Conservation (phyloP, 495 filamentous ascomycete species). For the Massariosphaeria phaeospora region DNA sequence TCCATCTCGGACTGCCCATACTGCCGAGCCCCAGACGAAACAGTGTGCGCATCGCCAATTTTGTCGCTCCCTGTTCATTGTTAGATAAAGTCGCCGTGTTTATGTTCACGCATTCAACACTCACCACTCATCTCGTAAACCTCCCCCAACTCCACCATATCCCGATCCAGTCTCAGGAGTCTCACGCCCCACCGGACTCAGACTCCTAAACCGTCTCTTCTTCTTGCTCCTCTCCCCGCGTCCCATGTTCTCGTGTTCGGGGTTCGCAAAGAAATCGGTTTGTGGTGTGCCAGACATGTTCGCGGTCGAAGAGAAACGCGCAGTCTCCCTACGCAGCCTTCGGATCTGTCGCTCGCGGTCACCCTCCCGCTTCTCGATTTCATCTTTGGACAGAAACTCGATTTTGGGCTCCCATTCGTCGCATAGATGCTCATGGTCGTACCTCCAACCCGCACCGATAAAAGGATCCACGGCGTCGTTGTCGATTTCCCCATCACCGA, state of each 20-base stretch:
- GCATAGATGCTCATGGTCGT: conserved; percentile 81
- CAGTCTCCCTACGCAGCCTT: conserved; percentile 82
- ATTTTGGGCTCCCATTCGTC: conserved; percentile 94
- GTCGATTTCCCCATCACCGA: conserved; percentile 74
- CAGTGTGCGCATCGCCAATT: conserved; percentile 93
- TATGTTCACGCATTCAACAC: too few species aligned
- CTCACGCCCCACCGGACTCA: conserved; percentile 69
- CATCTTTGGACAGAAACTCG: conserved; percentile 83
- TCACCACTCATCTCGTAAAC: conserved; percentile 65
- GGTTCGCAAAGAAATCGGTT: conserved; percentile 41
- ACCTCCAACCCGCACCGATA: conserved; percentile 83
- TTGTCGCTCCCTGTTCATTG: conserved; percentile 58
- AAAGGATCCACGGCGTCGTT: conserved; percentile 74
- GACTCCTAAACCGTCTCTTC: conserved; percentile 84
- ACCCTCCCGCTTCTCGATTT: conserved; percentile 95
- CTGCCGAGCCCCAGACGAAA: conserved; percentile 75
- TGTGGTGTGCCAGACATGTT: conserved; percentile 63
- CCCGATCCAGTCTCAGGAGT: conserved; percentile 68
- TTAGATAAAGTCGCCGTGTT: too few species aligned
- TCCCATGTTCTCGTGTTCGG: conserved; percentile 62
- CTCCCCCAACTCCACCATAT: conserved; percentile 60
- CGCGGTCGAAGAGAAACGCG: conserved; percentile 78
- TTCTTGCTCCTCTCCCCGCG: conserved; percentile 87
- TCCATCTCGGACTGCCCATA: conserved; percentile 93
- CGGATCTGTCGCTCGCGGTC: conserved; percentile 89